phyloP scores from a whole-genome alignment of 2,329 filamentous ascomycete species.

The Malbranchea cinnamomea region DNA sequence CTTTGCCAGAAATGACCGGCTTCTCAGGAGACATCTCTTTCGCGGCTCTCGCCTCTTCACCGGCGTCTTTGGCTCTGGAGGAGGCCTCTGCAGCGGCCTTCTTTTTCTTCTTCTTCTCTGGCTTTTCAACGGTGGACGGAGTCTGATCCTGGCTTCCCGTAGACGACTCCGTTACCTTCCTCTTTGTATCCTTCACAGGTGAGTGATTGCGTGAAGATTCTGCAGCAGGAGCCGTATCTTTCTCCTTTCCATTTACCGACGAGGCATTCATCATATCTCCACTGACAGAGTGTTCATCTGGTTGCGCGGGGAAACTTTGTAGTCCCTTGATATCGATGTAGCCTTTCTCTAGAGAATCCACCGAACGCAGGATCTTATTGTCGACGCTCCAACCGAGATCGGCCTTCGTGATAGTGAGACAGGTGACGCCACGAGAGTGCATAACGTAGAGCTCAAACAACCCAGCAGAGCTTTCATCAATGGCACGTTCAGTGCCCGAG shows the following conservation, averaged over 20 bases:
- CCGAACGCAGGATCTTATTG: slow-evolving; percentile 67
- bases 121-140: slow-evolving; percentile 35
- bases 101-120: slow-evolving; percentile 60
- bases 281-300: slow-evolving; percentile 31
- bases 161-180: slow-evolving; percentile 24
- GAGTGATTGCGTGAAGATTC: slow-evolving; percentile 19
- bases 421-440: slow-evolving; percentile 95
- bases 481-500: slow-evolving; percentile 36
- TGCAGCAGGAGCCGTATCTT: slow-evolving; percentile 20
- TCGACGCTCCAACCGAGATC: slow-evolving; percentile 87
- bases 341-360: slow-evolving; percentile 61
- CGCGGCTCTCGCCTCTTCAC: slow-evolving; percentile 1
- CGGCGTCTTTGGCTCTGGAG: slow-evolving; percentile 30
- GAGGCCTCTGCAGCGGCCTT: slow-evolving; percentile 30
- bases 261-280: slow-evolving; percentile 24
- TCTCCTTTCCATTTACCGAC: slow-evolving; percentile 30
- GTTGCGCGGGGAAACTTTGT: slow-evolving; percentile 30
- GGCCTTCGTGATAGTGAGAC: slow-evolving; percentile 67
- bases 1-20: neutral
- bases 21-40: slow-evolving; percentile 3
- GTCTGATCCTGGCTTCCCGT: slow-evolving; percentile 14
- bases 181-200: slow-evolving; percentile 27
- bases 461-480: slow-evolving; percentile 48
- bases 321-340: slow-evolving; percentile 63
- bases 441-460: slow-evolving; percentile 93